Evolutionary conservation across 495 filamentous ascomycete species (phyloP).

Genomic region (Lindgomyces ingoldianus): DNA sequence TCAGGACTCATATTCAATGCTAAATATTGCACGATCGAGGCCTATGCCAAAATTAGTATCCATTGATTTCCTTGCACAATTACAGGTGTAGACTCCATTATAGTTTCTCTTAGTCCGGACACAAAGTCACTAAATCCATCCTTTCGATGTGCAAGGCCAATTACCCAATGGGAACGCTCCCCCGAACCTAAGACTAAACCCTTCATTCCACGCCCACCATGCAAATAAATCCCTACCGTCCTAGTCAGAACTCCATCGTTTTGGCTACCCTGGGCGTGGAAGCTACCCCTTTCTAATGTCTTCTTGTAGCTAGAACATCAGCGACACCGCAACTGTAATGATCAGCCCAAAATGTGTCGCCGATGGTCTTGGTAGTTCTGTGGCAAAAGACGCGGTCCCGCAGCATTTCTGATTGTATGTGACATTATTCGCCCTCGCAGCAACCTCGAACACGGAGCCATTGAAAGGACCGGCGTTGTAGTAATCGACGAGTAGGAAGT

Average conservation of each 20-base stretch:
- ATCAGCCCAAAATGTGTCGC: constrained; percentile 7
- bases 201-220: no score
- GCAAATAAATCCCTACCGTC: neutral
- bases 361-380: neutral
- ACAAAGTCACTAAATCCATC: no score
- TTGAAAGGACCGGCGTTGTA: constrained; percentile 70
- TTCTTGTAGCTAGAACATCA: constrained; percentile 7
- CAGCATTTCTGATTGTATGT: constrained; percentile 77
- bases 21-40: no score
- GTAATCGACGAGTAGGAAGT: constrained; percentile 87
- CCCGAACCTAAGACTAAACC: no score
- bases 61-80: no score
- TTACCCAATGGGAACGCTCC: no score
- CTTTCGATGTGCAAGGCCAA: no score
- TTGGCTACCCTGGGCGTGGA: neutral
- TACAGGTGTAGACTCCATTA: no score
- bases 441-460: constrained; percentile 91
- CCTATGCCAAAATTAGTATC: no score
- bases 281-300: neutral
- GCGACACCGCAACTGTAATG: neutral
- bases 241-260: neutral
- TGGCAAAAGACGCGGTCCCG: constrained; percentile 46
- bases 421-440: constrained; percentile 81
- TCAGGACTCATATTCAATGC: no score
- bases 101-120: no score